Base-by-base conservation (phyloP, 75 land plant genomes). In the Ceratopteris richardii region DNA sequence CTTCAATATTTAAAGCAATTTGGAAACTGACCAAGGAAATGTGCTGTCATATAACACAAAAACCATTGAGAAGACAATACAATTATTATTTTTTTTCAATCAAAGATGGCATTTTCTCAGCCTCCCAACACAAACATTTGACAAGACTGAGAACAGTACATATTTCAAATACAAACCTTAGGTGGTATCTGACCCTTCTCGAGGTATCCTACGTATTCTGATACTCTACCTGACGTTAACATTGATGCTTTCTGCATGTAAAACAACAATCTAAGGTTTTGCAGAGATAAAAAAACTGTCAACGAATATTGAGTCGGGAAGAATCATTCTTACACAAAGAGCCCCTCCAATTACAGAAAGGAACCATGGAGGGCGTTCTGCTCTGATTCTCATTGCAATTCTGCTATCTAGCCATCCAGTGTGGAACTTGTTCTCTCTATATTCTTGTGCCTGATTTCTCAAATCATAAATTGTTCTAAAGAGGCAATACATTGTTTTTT, bases 141-240 rank as follows among this genome's bases (percentile, higher is more conserved):
- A 10, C 42, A 40, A 40, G 14, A 21, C 11, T 48, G 51, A 19
- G 14, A 19, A 48, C 20, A 39, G 16, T 40, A 39, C 17, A 60
- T 60, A 37, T 24, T 51, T 28, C 1, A 58, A 40, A 25, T 3
- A 30, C 13, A 21, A 74, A 94, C 98, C 88, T 83, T 94, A 29
- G 98, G 98, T 14, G 98, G 98, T 22, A 94, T 86, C 73, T 94
- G 98, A 20, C 98, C 98, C 58, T 94, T 94, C 44, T 78, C 98
- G 75, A 94, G 90, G 69, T 94, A 89, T 30, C 98, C 88, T 61
- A 94, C 61, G 61, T 94, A 94, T 31, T 94, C 98, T 21, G 90
- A 82, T 37, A 94, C 96, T 64, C 85, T 67, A 22, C 89, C 96
- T 56, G 98, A 91, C 69, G 87, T 83, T 48, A 88, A 80, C 25